phyloP scores from a whole-genome alignment of 2,329 filamentous ascomycete genomes.

The Phyllosticta citrichinensis region DNA sequence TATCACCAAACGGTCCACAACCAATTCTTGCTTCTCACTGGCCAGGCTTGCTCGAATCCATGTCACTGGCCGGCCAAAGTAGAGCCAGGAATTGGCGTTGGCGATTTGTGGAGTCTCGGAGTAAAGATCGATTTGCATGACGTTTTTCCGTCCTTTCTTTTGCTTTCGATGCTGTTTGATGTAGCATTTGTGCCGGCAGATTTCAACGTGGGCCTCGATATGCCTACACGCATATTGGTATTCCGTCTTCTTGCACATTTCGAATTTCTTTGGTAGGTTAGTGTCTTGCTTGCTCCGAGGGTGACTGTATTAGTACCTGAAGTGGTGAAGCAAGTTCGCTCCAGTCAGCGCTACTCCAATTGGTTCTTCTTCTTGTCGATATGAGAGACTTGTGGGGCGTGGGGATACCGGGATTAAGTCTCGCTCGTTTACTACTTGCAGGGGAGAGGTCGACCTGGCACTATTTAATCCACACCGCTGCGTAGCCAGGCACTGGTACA shows the following conservation, averaged over 20 bases:
- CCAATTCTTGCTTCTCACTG: background rate
- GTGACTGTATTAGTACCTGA: background rate
- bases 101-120: background rate
- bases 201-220: constrained; percentile 4
- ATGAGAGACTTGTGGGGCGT: background rate
- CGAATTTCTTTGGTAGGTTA: background rate
- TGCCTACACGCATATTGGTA: constrained; percentile 7
- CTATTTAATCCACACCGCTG: background rate
- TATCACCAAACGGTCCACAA: background rate
- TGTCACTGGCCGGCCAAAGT: background rate
- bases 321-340: background rate
- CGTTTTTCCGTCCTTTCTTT: background rate
- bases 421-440: background rate
- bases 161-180: background rate
- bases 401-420: background rate
- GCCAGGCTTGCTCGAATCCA: background rate
- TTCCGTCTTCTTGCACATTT: constrained; percentile 9
- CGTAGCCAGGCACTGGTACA: background rate
- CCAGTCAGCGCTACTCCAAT: background rate
- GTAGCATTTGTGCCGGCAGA: constrained; percentile 8
- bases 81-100: background rate
- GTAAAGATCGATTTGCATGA: background rate
- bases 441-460: background rate
- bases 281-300: background rate
- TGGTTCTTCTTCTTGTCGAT: background rate